Evolutionary conservation across 2,329 filamentous ascomycete species (phyloP), one percentile per base, ranked within the genome.

Genomic region (Blumeria graminis): DNA sequence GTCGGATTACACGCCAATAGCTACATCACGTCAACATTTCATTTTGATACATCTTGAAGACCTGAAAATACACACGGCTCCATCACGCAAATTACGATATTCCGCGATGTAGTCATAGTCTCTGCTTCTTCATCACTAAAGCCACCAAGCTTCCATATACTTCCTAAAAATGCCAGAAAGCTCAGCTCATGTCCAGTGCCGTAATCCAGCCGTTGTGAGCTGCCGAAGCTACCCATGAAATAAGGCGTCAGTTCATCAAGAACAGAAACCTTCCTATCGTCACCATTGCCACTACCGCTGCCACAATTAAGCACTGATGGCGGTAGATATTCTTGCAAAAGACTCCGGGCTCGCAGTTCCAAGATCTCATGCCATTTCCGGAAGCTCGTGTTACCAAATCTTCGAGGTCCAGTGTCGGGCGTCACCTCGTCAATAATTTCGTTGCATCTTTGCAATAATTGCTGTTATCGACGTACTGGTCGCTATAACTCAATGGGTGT

Each of bases 161-260:
- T 82, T 4, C 81, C 89, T 6, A 98, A 68, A 60, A 98, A 98
- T 1, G 92, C 90, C 7, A 96, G 68, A 64, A 98, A 98, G 69
- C 86, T 94, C 55, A 98, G 72, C 66, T 98, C 92, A 67, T 98
- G 92, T 0, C 92, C 92, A 0, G 92, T 96, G 1, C 92, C 92
- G 65, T 95, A 98, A 69, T 98, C 92, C 28, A 98, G 73, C 56
- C 92, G 74, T 64, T 95, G 87, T 0, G 86, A 69, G 65, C 88
- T 96, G 3, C 92, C 92, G 69, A 94, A 95, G 4, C 78, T 78
- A 13, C 88, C 89, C 3, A 94, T 68, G 1, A 98, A 76, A 67
- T 98, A 98, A 45, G 78, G 75, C 57, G 72, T 75, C 8, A 95
- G 70, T 69, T 96, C 90, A 52, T 76, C 75, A 61, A 74, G 72